Base-by-base conservation (phyloP, 352 stramenopile species). In the Pythium vanterpoolii region DNA sequence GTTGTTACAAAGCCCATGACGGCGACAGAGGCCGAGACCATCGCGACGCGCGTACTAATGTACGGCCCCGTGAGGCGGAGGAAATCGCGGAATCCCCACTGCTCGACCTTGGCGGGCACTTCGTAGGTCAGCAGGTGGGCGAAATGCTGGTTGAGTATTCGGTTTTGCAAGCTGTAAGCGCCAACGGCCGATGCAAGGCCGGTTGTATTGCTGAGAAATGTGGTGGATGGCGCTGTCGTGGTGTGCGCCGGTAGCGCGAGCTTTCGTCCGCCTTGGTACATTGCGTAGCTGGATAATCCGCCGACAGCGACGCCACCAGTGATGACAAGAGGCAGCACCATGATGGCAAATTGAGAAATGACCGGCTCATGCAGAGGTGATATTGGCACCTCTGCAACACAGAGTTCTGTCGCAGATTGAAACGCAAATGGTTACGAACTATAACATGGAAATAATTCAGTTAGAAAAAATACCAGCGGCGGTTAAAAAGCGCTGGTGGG, bases 271-370 rank as follows among this genome's bases (percentile, higher is more conserved):
- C 62, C 36, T 46, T 87, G 77, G 66, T 87, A 91, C 79, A 89
- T 89, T 40, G 69, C 61, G 63, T 91, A 91, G 33, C 63, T 76
- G 16, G 76, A 85, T 13, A 72, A 64, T 28, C 67, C 68, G 16
- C 79, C 77, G 14, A 69, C 42, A 31, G 80, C 70, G 4, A 76
- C 40, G 8, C 71, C 82, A 27, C 77, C 76, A 16, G 77, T 69
- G 69, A 91, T 79, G 51, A 89, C 78, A 47, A 89, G 65, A 23
- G 82, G 82, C 8, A 91, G 74, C 45, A 91, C 76, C 77, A 88
- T 89, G n/a, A 19, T 45, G 27, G 10, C 7, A 34, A 34, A 13
- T 5, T 26, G 30, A 24, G 33, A 55, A 31, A 21, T 46, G 33
- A 26, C 16, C 16, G 18, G 47, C 18, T 31, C 30, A 45, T 26